Evolutionary conservation across 805 yeast genomes (phyloP).

Genomic region (Teunomyces kruisii): DNA sequence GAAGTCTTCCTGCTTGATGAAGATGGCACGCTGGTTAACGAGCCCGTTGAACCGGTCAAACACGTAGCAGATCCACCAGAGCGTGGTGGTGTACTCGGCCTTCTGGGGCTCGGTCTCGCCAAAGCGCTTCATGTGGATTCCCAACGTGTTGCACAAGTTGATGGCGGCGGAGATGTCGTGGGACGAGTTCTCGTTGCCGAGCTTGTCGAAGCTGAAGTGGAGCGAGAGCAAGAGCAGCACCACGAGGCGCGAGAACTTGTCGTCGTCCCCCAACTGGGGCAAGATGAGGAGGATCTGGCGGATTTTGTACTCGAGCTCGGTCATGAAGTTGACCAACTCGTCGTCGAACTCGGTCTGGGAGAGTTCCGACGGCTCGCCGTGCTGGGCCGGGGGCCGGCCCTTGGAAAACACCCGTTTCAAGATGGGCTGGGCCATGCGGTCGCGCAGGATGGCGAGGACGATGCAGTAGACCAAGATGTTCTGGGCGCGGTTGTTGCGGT

Average conservation of each 20-base stretch:
- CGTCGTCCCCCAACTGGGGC: constrained; percentile 33
- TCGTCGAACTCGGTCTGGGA: constrained; percentile 8
- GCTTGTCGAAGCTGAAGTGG: constrained; percentile 24
- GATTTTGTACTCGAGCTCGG: constrained; percentile 30
- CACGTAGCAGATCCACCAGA: constrained; percentile 37
- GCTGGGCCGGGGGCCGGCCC: constrained; percentile 4
- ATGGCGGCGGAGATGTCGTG: constrained; percentile 31
- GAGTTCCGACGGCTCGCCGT: neutral
- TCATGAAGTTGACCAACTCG: constrained; percentile 15
- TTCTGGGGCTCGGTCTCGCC: constrained; percentile 8
- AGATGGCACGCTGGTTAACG: constrained; percentile 24
- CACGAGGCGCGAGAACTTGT: constrained; percentile 22
- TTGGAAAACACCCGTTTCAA: constrained; percentile 19
- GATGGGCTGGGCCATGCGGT: constrained; percentile 26
- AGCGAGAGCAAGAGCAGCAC: constrained; percentile 24
- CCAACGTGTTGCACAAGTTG: constrained; percentile 24
- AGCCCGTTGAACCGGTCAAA: constrained; percentile 34
- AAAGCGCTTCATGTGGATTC: constrained; percentile 25
- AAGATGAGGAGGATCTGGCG: constrained; percentile 29
- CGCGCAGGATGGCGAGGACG: constrained; percentile 28
- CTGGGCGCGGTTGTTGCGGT: constrained; percentile 16
- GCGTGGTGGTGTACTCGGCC: constrained; percentile 19
- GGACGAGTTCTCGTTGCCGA: constrained; percentile 30
- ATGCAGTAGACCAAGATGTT: constrained; percentile 25
- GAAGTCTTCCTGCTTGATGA: constrained; percentile 32